Conservation (phyloP, 257 asterid species). For the Echites panduratus region DNA sequence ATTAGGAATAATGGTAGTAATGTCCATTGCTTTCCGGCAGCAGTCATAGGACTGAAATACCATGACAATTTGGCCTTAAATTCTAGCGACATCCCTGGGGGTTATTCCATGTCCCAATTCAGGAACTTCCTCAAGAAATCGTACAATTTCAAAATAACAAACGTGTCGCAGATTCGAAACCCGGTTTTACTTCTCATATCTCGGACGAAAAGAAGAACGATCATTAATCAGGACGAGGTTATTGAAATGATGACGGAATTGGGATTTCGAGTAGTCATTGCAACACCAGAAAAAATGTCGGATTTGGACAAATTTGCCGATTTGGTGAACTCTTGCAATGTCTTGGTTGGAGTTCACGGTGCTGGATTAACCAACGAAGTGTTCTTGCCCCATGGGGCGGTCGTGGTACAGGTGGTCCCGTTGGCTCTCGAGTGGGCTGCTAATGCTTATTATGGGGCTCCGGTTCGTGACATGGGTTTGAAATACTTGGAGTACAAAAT, state of each 20-base stretch:
- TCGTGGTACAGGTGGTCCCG: conserved; percentile 41
- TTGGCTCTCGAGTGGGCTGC: conserved; percentile 45
- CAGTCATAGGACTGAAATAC: conserved; percentile 41
- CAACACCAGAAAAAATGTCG: conserved; percentile 16
- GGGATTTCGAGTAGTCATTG: conserved; percentile 41
- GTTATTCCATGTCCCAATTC: conserved; percentile 38
- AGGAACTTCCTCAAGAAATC: conserved; percentile 27
- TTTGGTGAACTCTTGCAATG: conserved; percentile 38
- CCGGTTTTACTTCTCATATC: conserved; percentile 36
- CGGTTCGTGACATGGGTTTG: conserved; percentile 37
- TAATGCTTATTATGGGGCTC: conserved; percentile 33
- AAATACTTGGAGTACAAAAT: conserved; percentile 49
- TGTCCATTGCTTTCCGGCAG: conserved; percentile 50
- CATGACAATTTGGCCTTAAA: conserved; percentile 42
- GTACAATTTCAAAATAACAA: conserved; percentile 20
- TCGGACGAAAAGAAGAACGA: conserved; percentile 32
- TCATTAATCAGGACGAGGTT: conserved; percentile 48
- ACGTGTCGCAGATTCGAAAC: conserved; percentile 26
- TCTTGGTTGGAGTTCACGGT: conserved; percentile 60
- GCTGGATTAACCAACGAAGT: conserved; percentile 52
- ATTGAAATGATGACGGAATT: conserved; percentile 33
- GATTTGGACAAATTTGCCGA: conserved; percentile 25
- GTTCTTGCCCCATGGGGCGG: conserved; percentile 50
- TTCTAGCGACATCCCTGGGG: conserved; percentile 27
- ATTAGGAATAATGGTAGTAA: too few species aligned